phyloP scores from a whole-genome alignment of 805 yeast genomes.

The Wilhelminamyces savonicus region DNA sequence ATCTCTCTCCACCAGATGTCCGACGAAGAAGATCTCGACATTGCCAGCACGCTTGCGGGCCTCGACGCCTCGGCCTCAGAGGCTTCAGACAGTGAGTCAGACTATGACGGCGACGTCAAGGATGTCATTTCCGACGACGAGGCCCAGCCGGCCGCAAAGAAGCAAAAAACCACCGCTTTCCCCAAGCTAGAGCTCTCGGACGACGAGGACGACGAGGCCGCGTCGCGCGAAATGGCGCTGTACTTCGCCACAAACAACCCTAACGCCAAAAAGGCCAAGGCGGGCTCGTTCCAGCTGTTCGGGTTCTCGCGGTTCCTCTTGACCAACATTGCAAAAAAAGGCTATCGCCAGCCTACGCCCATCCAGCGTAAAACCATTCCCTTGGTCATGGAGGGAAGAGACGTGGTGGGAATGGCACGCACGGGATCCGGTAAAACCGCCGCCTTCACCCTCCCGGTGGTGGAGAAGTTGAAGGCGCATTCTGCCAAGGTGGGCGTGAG shows the following conservation, averaged over 20 bases:
- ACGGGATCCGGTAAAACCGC: constrained; percentile 99
- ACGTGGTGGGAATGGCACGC: constrained; percentile 99
- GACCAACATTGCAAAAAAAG: constrained; percentile 70
- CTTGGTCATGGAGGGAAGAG: constrained; percentile 75
- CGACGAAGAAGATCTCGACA: constrained; percentile 53
- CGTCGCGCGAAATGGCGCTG: constrained; percentile 41
- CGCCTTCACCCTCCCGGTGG: constrained; percentile 85
- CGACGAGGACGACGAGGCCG: constrained; percentile 19
- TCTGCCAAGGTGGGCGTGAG: constrained; percentile 84
- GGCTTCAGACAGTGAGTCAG: constrained; percentile 15
- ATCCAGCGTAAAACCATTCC: constrained; percentile 96
- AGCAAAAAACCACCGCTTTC: constrained; percentile 24
- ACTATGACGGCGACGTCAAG: constrained; percentile 35
- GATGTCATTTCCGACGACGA: constrained; percentile 52
- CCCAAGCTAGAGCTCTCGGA: constrained; percentile 51
- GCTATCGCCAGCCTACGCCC: constrained; percentile 94
- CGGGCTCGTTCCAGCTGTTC: constrained; percentile 84
- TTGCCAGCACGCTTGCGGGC: constrained; percentile 53
- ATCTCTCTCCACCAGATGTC: too few species aligned
- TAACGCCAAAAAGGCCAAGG: constrained; percentile 53
- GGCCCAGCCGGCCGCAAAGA: constrained; percentile 33
- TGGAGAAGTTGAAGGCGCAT: constrained; percentile 79
- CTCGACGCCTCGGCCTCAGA: constrained; percentile 31
- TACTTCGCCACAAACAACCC: constrained; percentile 38
- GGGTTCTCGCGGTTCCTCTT: constrained; percentile 74